Percentiles rank a stretch among this genome's conserved stretches.
Evolutionary conservation across 805 yeast species (phyloP).

Genomic region (Ogataea pini): DNA sequence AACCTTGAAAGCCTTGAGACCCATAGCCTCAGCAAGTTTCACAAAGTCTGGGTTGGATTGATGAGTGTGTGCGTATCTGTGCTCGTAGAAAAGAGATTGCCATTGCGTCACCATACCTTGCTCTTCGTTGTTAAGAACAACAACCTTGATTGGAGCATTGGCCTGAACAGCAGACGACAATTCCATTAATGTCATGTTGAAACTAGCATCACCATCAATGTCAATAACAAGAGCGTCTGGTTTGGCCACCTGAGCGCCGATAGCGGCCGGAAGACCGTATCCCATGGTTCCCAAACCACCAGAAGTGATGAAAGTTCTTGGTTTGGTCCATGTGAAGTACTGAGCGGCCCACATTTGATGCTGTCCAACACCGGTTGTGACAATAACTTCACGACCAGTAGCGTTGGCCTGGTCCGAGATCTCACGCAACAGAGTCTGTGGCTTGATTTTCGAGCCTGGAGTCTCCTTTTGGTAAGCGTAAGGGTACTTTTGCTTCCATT

Average conservation of each 20-base stretch:
- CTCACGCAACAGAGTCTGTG: slow-evolving; percentile 86
- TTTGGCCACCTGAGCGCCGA: slow-evolving; percentile 95
- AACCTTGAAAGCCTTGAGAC: slow-evolving; percentile 78
- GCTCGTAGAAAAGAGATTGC: slow-evolving; percentile 97
- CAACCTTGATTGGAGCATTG: slow-evolving; percentile 82
- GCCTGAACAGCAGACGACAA: slow-evolving; percentile 94
- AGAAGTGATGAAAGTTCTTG: slow-evolving; percentile 93
- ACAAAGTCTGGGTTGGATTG: slow-evolving; percentile 93
- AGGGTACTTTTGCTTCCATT: slow-evolving; percentile 88
- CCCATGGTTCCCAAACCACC: slow-evolving; percentile 99
- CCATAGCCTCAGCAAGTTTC: slow-evolving; percentile 94
- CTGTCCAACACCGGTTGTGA: slow-evolving; percentile 98
- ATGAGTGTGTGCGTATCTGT: slow-evolving; percentile 97
- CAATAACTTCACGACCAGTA: slow-evolving; percentile 71
- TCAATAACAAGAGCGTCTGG: slow-evolving; percentile 96
- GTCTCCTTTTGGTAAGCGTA: slow-evolving; percentile 80
- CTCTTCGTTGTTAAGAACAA: slow-evolving; percentile 93
- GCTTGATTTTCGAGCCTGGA: slow-evolving; percentile 79
- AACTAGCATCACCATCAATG: slow-evolving; percentile 99
- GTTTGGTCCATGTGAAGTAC: slow-evolving; percentile 90
- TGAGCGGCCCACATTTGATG: slow-evolving; percentile 99
- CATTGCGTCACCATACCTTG: slow-evolving; percentile 99
- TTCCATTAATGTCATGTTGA: slow-evolving; percentile 95
- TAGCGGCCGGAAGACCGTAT: slow-evolving; percentile 94
- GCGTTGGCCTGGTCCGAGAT: slow-evolving; percentile 69